These are phyloP conservation scores for Macadamia integrifolia DNA, from an alignment of 164 flowering plant genomes.

Conservation along the genomic window DNA sequence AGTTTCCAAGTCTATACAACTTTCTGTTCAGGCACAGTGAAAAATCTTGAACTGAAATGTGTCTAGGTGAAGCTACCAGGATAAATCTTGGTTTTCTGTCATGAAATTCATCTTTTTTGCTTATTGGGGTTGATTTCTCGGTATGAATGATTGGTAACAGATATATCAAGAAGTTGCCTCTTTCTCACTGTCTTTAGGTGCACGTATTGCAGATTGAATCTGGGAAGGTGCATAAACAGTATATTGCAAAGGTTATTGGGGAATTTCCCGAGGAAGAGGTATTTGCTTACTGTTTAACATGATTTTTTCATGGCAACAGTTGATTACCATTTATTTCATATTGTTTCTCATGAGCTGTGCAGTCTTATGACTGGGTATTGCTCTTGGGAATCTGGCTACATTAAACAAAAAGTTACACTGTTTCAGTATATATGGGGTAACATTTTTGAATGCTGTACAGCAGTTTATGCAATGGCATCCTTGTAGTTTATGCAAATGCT, in stretches of 20 bases:
- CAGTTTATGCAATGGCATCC: not conserved
- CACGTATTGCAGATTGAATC: constrained; percentile 62
- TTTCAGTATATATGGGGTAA: not conserved
- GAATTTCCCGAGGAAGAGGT: constrained; percentile 90
- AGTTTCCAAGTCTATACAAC: no score
- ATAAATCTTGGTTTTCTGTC: no score
- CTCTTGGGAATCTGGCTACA: not conserved
- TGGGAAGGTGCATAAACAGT: constrained; percentile 71
- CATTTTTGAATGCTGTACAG: not conserved
- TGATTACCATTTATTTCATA: no score
- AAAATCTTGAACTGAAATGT: no score
- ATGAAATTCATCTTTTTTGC: not conserved
- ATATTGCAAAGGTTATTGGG: constrained; percentile 84
- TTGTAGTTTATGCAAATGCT: not conserved
- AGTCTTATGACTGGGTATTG: no score
- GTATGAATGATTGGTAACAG: not conserved
- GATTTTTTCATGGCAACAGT: no score
- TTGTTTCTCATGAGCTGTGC: no score
- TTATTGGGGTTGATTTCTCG: not conserved
- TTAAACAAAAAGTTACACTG: not conserved
- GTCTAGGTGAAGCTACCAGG: no score
- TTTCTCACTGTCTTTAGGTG: not conserved
- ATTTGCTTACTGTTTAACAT: constrained; percentile 11
- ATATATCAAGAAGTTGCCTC: not conserved
- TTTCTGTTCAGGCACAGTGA: no score